Evolutionary conservation across 2,329 filamentous ascomycete genomes (phyloP), one percentile per base, ranked within the genome.

Genomic region (Cercospora sp.): DNA sequence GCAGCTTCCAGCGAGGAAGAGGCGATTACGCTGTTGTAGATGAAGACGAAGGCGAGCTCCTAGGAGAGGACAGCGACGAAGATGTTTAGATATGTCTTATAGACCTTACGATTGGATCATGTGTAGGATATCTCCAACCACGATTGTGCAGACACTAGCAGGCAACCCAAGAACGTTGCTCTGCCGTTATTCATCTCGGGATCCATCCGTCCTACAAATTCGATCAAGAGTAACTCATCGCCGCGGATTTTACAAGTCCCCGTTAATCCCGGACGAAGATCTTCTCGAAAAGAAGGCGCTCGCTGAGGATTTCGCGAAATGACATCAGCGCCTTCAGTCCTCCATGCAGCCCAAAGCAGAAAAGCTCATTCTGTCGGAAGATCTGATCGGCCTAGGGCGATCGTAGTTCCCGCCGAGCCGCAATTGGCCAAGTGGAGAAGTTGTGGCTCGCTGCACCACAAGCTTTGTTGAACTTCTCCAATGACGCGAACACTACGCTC

Each of bases 11-110:
- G 5, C 87, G 93, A 66, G 91, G 92, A 1, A 87, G 92, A 65
- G 90, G 91, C n/a, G 92, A 97, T 79, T 98, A 98, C 79, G 88
- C 90, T 16, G 86, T 90, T 75, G 93, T 97, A 62, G 93, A 97
- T 75, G 91, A 95, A 61, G 95, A 98, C 77, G 95, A 98, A 79
- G 94, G 94, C 60, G 94, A 98, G 83, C 82, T 99, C 73, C 82
- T 99, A 40, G 95, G 95, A 0, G 94, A 97, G 23, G 71, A 72
- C 42, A 93, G 93, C 73, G 94, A 97, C 72, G 93, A 97, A 76
- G 94, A 97, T 69, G 91, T 90, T 48, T 75, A 51, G 55, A 53
- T 9, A 16, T 58, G 53, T 30, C n/a, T 58, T n/a, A 31, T 58
- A 30, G 53, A 58, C 26, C 16, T 30, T 5, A 30, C 13, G 53